Percentiles rank a stretch among this genome's conserved stretches.
phyloP scores from a whole-genome alignment of 371 early-diverging fungal species.

The Batrachochytrium dendrobatidis region DNA sequence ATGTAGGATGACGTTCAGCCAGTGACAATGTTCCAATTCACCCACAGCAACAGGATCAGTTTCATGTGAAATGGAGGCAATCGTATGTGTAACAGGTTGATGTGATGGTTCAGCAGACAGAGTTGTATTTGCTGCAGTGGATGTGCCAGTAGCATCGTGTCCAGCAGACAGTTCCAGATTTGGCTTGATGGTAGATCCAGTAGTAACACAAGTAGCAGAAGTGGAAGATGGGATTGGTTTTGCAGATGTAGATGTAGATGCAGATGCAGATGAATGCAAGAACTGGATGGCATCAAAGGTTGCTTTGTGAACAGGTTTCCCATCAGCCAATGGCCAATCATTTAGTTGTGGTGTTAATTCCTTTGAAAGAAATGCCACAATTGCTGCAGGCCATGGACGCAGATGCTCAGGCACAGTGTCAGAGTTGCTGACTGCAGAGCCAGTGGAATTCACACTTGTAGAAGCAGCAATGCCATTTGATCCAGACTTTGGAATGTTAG shows the following conservation, averaged over 20 bases:
- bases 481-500: background rate
- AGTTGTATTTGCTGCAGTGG: background rate
- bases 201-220: background rate
- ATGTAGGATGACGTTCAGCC: slow-evolving; percentile 33
- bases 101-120: background rate
- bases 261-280: background rate
- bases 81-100: background rate
- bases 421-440: background rate
- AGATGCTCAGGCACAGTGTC: slow-evolving; percentile 18
- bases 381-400: slow-evolving; percentile 30
- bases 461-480: background rate
- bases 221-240: background rate
- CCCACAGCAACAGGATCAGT: slow-evolving; percentile 15
- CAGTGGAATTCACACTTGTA: too few species aligned
- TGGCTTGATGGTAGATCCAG: background rate
- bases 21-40: slow-evolving; percentile 26
- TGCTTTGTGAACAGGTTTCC: background rate
- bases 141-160: too few species aligned
- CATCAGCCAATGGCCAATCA: slow-evolving; percentile 10
- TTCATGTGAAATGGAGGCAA: background rate
- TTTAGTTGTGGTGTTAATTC: slow-evolving; percentile 15
- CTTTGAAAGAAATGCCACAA: slow-evolving; percentile 23
- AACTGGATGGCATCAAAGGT: slow-evolving; percentile 7
- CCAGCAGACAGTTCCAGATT: slow-evolving; percentile 1
- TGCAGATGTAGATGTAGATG: background rate